Conservation (phyloP, 441 rosid species). For the Bocquillonia castaneifolia region DNA sequence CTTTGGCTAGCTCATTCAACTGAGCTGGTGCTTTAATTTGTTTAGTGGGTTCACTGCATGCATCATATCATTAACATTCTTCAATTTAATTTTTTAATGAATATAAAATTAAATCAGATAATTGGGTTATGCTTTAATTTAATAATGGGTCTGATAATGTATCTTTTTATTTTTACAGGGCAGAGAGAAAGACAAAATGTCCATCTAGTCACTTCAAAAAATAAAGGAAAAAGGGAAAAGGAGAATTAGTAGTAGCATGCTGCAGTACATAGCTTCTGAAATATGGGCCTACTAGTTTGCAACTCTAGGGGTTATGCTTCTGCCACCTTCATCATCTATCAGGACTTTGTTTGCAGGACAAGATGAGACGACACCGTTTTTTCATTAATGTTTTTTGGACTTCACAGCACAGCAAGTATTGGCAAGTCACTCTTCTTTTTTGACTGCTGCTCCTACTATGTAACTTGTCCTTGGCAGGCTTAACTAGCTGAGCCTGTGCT, state of each 20-base stretch:
- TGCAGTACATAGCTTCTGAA: not conserved
- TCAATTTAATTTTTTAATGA: no score
- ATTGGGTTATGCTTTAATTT: not conserved
- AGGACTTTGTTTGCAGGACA: not conserved
- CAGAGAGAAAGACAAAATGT: not conserved
- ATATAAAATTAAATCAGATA: not conserved
- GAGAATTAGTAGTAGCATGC: no score
- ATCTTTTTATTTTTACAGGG: not conserved
- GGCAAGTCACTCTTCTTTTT: slow-evolving; percentile 7
- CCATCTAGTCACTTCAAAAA: slow-evolving; percentile 13
- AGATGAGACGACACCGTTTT: slow-evolving; percentile 18
- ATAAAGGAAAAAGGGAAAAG: no score
- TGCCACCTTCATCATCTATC: not conserved
- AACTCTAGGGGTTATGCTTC: slow-evolving; percentile 13
- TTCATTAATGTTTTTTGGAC: not conserved
- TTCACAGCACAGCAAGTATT: not conserved
- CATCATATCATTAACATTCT: no score
- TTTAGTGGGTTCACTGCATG: not conserved
- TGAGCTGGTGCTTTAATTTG: not conserved
- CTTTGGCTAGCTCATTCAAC: not conserved
- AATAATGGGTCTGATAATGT: not conserved
- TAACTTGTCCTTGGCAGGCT: no score
- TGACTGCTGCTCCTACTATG: not conserved
- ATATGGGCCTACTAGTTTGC: not conserved
- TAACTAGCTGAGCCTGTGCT: no score